phyloP scores from a whole-genome alignment of 192 early-diverging fungal species.

The Umbelopsis sp. region DNA sequence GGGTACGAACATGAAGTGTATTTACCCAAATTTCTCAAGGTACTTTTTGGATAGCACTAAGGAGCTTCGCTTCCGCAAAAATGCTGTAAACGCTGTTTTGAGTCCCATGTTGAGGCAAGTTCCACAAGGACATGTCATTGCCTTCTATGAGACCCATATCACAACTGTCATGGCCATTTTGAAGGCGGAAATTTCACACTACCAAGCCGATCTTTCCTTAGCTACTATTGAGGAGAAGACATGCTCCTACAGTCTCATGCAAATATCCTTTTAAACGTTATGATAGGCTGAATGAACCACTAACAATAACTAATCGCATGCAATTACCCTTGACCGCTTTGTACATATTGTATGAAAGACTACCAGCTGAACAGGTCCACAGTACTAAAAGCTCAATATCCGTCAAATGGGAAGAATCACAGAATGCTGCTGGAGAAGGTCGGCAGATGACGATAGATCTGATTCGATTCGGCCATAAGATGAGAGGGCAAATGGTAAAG shows the following conservation, averaged over 20 bases:
- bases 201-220: slow-evolving; percentile 25
- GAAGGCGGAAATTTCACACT: slow-evolving; percentile 22
- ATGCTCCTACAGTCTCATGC: slow-evolving; percentile 46
- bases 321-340: slow-evolving; percentile 24
- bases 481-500: slow-evolving; percentile 39
- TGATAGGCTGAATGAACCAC: neutral
- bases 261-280: slow-evolving; percentile 47
- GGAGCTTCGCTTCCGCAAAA: slow-evolving; percentile 40
- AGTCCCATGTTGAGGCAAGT: slow-evolving; percentile 49
- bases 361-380: slow-evolving; percentile 40
- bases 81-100: slow-evolving; percentile 52
- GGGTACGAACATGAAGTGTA: neutral
- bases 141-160: slow-evolving; percentile 56
- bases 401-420: slow-evolving; percentile 35
- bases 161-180: slow-evolving; percentile 52
- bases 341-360: slow-evolving; percentile 49
- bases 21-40: slow-evolving; percentile 3
- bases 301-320: neutral
- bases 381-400: slow-evolving; percentile 40
- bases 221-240: slow-evolving; percentile 41
- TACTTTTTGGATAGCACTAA: slow-evolving; percentile 26
- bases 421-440: slow-evolving; percentile 29
- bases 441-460: slow-evolving; percentile 48
- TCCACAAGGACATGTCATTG: slow-evolving; percentile 40
- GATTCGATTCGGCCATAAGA: slow-evolving; percentile 41